phyloP scores from a whole-genome alignment of 2,329 filamentous ascomycete species.

The Fusarium chuoi region DNA sequence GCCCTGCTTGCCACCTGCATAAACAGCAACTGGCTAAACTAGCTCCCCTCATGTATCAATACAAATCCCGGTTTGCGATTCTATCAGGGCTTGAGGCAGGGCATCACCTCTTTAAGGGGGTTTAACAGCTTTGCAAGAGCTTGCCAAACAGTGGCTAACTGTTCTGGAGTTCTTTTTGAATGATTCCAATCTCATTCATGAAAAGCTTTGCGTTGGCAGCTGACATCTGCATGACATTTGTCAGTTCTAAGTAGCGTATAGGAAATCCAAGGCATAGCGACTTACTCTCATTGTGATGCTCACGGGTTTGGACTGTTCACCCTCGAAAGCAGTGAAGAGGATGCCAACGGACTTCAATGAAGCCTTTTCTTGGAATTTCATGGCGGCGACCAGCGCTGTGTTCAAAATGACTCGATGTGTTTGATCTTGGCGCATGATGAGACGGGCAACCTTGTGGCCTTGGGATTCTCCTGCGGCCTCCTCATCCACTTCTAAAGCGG shows the following conservation, averaged over 20 bases:
- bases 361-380: slow-evolving; percentile 82
- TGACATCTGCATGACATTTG: slow-evolving; percentile 57
- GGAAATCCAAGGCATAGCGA: background rate
- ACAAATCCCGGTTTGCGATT: slow-evolving; percentile 16
- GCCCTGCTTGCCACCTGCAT: slow-evolving; percentile 10
- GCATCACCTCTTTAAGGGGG: slow-evolving; percentile 18
- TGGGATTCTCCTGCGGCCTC: slow-evolving; percentile 43
- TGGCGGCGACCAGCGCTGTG: slow-evolving; percentile 79
- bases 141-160: slow-evolving; percentile 42
- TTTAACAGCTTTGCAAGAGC: slow-evolving; percentile 13
- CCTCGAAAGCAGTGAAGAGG: slow-evolving; percentile 72
- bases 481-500: slow-evolving; percentile 59
- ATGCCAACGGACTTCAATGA: slow-evolving; percentile 77
- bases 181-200: slow-evolving; percentile 59
- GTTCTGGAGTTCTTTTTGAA: slow-evolving; percentile 62
- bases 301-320: slow-evolving; percentile 62
- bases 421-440: slow-evolving; percentile 92
- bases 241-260: slow-evolving; percentile 5
- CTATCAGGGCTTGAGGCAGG: slow-evolving; percentile 10
- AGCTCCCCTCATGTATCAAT: slow-evolving; percentile 14
- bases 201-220: slow-evolving; percentile 64
- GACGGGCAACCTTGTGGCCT: slow-evolving; percentile 67
- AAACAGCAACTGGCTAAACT: slow-evolving; percentile 16
- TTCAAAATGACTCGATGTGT: slow-evolving; percentile 90
- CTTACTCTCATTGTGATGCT: slow-evolving; percentile 71